These are phyloP conservation scores for Aspergillus homomorphus DNA, from an alignment of 495 filamentous ascomycete genomes.

Conservation along the genomic window DNA sequence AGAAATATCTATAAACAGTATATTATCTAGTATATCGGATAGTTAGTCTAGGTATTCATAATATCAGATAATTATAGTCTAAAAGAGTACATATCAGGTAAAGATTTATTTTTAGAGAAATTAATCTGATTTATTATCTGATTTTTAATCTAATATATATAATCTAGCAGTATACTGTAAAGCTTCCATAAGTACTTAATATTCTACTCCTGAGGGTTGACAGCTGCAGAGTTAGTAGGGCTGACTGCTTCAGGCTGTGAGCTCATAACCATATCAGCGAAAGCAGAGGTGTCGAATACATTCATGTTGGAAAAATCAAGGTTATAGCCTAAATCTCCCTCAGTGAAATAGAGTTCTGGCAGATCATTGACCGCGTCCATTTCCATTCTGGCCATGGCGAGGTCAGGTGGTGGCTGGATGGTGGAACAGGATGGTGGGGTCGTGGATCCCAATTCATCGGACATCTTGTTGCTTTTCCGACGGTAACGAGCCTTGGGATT, in stretches of 20 bases:
- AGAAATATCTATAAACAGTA: too few relatives aligned
- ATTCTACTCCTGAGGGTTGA: conserved; percentile 3
- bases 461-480: neutral
- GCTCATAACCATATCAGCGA: conserved; percentile 5
- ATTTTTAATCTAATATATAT: too few relatives aligned
- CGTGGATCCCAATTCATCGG: neutral
- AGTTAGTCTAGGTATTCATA: too few relatives aligned
- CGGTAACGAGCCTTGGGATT: conserved; percentile 1
- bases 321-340: neutral
- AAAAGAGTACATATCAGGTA: too few relatives aligned
- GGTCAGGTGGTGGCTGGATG: neutral
- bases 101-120: too few relatives aligned
- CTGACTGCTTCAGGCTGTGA: neutral
- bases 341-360: conserved; percentile 1
- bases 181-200: too few relatives aligned
- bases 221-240: neutral
- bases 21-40: too few relatives aligned
- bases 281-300: conserved; percentile 2
- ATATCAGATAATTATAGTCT: too few relatives aligned
- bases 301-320: conserved; percentile 1
- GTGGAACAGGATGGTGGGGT: neutral
- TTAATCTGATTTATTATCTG: too few relatives aligned
- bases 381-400: neutral
- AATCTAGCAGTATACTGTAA: too few relatives aligned
- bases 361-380: conserved; percentile 3